A percentile compares a stretch with the other conserved stretches of the same genome.
These are phyloP conservation scores for Escallonia herrerae DNA, from an alignment of 129 eudicot species.

Conservation along the genomic window DNA sequence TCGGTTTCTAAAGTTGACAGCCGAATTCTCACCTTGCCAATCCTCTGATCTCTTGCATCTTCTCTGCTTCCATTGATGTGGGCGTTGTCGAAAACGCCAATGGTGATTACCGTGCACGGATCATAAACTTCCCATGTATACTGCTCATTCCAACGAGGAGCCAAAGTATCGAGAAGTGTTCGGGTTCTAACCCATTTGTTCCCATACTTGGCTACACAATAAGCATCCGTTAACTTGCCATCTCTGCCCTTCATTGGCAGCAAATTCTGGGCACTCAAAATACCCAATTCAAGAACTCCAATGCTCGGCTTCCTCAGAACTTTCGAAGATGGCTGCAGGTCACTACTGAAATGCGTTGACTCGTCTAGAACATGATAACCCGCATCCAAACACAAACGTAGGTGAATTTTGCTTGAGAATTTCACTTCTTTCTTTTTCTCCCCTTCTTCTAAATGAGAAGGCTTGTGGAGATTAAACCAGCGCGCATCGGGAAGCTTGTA, in stretches of 20 bases:
- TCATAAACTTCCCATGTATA: constrained; percentile 93
- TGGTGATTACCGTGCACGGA: constrained; percentile 78
- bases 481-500: constrained; percentile 38
- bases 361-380: constrained; percentile 95
- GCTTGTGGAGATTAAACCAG: constrained; percentile 58
- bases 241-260: constrained; percentile 66
- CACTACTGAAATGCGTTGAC: constrained; percentile 76
- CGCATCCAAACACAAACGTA: constrained; percentile 53
- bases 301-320: constrained; percentile 50
- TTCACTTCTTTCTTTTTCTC: constrained; percentile 61
- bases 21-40: constrained; percentile 88
- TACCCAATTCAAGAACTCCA: constrained; percentile 81
- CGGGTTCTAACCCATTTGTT: constrained; percentile 93
- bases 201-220: constrained; percentile 95
- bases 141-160: constrained; percentile 92
- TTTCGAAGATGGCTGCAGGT: constrained; percentile 75
- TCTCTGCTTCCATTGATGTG: constrained; percentile 56
- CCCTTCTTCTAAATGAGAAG: constrained; percentile 35
- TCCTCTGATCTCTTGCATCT: constrained; percentile 63
- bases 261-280: constrained; percentile 65
- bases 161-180: constrained; percentile 67
- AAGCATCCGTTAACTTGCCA: constrained; percentile 75
- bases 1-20: constrained; percentile 77
- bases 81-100: constrained; percentile 81
- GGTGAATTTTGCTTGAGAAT: constrained; percentile 75